Evolutionary conservation across 371 early-diverging fungal genomes (phyloP).

Genomic region (Phascolomyces articulosus): DNA sequence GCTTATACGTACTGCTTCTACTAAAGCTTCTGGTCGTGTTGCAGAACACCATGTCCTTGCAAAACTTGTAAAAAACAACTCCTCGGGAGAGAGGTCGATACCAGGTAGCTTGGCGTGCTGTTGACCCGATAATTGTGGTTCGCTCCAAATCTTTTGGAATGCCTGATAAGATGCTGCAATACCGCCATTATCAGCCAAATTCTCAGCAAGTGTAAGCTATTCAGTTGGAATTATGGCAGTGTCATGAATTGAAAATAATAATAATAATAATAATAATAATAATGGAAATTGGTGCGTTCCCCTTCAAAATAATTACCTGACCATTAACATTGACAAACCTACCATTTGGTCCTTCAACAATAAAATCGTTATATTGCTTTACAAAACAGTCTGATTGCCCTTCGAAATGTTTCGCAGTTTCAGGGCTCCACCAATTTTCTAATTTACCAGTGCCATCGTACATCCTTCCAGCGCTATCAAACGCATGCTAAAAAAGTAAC

Average conservation of each 20-base stretch:
- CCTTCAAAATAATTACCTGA: too few relatives aligned
- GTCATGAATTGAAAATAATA: too few relatives aligned
- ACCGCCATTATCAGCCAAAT: conserved; percentile 82
- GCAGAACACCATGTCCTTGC: conserved; percentile 55
- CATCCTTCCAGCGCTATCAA: conserved; percentile 56
- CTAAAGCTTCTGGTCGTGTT: conserved; percentile 33
- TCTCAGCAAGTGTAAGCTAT: conserved; percentile 66
- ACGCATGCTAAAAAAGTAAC: conserved; percentile 40
- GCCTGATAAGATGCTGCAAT: conserved; percentile 39
- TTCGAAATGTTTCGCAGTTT: conserved; percentile 53
- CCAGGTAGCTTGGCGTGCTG: conserved; percentile 52
- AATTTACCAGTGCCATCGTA: conserved; percentile 49
- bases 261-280: too few relatives aligned
- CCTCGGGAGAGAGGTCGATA: conserved; percentile 51
- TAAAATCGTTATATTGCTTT: conserved; percentile 60
- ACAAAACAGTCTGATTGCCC: conserved; percentile 62
- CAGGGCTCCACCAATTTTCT: conserved; percentile 70
- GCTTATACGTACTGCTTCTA: background rate
- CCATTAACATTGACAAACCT: conserved; percentile 51
- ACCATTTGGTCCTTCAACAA: conserved; percentile 27
- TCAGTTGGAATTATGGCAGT: too few relatives aligned
- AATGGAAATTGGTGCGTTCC: too few relatives aligned
- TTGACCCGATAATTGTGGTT: conserved; percentile 12
- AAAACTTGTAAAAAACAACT: conserved; percentile 54
- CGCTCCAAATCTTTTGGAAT: conserved; percentile 18